Base-by-base conservation (phyloP, 176 grass and related monocot species). In the Rhynchospora pubera region DNA sequence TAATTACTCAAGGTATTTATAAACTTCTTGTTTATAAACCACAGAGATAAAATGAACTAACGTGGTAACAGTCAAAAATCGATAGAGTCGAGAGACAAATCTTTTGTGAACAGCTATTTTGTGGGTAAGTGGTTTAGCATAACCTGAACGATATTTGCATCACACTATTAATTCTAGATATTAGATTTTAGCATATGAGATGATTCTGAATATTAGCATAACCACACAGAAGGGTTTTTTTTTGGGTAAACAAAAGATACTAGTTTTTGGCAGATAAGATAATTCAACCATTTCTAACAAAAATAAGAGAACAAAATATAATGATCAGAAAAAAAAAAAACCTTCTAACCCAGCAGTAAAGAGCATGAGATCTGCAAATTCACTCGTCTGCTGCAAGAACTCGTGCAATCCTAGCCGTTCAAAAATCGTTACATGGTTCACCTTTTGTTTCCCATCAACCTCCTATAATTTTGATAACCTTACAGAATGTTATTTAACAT, bases 281-380 rank as follows among this genome's bases (percentile, higher is more conserved):
- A 0, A 30, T 76, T 30, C 5, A 76, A 76, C 18, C 16, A n/a
- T 61, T 80, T 53, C 45, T 45, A 60, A 6, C 44, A 79, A n/a
- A 80, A 52, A 39, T 60, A 2, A 79, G 51, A 23, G 42, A 58
- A 86, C 18, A 42, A 75, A 83, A 24, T 62, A 84, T 86, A 65
- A 68, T 60, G 59, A 81, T 56, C 51, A 30, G 26, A 32, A n/a
- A 87, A n/a, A n/a, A 65, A n/a, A n/a, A n/a, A 65, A 84, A 99
- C 97, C 97, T n/a, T n/a, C n/a, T n/a, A n/a, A n/a, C n/a, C n/a
- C n/a, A n/a, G n/a, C n/a, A n/a, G n/a, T n/a, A n/a, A 99, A 99
- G 60, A 99, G 97, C 84, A 99, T 80, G 81, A 99, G 91, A 83
- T 99, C 92, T 51, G 97, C 93, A 89, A 99, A 99, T 89, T 99